Base-by-base conservation (phyloP, 1,284 basidiomycete species). In the Marasmius tenuissimus region DNA sequence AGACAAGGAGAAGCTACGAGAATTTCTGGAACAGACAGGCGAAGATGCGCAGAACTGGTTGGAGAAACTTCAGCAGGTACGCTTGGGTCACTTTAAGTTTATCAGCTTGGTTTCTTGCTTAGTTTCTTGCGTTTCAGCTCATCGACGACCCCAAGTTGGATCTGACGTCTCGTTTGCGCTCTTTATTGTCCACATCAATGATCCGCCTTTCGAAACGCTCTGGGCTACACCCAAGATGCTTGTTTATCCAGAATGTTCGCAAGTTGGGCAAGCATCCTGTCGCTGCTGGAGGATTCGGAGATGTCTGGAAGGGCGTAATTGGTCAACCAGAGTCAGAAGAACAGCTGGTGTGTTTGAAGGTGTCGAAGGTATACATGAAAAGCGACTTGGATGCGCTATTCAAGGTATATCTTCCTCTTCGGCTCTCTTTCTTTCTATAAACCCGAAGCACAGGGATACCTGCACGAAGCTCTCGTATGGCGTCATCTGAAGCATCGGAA, bases 341-440 rank as follows among this genome's bases (percentile, higher is more conserved):
- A 18, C 39, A 45, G 18, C 52, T 48, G 33, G 45, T 53, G 18
- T 60, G 59, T 47, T 22, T 60, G 33, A 60, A 60, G 22, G 34
- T 55, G 9, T 38, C 55, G 11, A 54, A 48, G 34, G 18, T 54
- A 11, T 60, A 55, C 27, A 10, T 34, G 10, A 39, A 53, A 11
- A 55, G 52, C 10, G 59, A 60, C 22, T 40, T 60, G 14, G 11
- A 55, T 37, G 48, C 45, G 9, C 35, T 60, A 33, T 11, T 54
- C 16, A 22, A 42, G 34, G 59, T 60, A 39, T 18, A 33, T 48
- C 39, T 18, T 40, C 6, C 33, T 54, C 5, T 37, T 12, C 10
- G 5, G 6, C 7, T 8, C 16, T 42, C 40, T 12, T 20, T 47
- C 16, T 8, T 18, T 18, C 5, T 18, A 7, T 35, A 52, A 5